Base-by-base conservation (phyloP, 768 basidiomycete genomes). In the Leucocoprinus leucothites region DNA sequence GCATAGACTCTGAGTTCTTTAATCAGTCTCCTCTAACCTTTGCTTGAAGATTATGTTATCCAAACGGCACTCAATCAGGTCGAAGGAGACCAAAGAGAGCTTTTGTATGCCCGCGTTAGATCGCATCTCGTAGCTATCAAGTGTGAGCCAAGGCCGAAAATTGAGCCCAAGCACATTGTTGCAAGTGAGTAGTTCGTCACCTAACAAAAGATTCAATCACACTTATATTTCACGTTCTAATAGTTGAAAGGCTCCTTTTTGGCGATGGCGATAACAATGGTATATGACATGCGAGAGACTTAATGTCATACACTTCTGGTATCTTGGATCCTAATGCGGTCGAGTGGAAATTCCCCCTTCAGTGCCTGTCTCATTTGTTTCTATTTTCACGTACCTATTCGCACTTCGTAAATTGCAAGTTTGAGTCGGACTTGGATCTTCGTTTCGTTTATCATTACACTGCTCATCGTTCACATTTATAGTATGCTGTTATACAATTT, bases 131-230 rank as follows among this genome's bases (percentile, higher is more conserved):
- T 75, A 28, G 82, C 71, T 65, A 87, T 94, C 78, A 55, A 55
- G 25, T 84, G 87, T 49, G 79, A 81, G 63, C 84, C 83, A 63
- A 84, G 88, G 24, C 84, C 82, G 58, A 79, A 82, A 25, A 21
- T 87, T 89, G 67, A 87, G 81, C 72, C 91, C 90, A 55, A 55
- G 71, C 91, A 94, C 64, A 79, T 95, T 48, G 77, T 80, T 49
- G 84, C 91, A 40, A 91, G 91, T 92, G 68, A 58, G 91, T 67
- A 34, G 7, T 24, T 18, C 31, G 2, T 13, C 9, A 44, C 6
- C n/a, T 9, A 2, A 2, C 9, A 24, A 19, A 42, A 16, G n/a
- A 28, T 51, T 41, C 3, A 0, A 25, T 16, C 14, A 13, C 26
- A 18, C 18, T 28, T 25, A 25, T n/a, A 31, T 25, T 14, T 35